Conservation (phyloP, 1,284 basidiomycete species). For the Moniliophthora roreri region DNA sequence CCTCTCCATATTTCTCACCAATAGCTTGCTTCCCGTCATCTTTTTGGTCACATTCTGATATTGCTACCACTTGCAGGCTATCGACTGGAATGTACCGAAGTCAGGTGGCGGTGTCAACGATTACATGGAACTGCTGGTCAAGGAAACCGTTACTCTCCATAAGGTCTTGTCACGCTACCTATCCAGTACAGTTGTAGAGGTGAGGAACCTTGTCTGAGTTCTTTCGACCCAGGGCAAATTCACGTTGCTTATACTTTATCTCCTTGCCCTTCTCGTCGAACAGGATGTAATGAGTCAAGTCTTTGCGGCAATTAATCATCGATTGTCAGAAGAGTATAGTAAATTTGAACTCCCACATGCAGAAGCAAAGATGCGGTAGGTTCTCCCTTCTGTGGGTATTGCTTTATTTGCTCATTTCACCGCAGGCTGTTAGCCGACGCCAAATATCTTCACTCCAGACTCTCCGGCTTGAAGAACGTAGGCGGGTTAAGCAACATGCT, state of each 20-base stretch:
- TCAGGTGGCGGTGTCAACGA: slow-evolving; percentile 62
- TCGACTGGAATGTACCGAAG: slow-evolving; percentile 74
- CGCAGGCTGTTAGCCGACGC: slow-evolving; percentile 76
- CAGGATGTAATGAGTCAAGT: slow-evolving; percentile 92
- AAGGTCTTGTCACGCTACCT: slow-evolving; percentile 95
- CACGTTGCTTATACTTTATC: slow-evolving; percentile 12
- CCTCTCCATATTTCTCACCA: neutral
- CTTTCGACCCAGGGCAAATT: neutral
- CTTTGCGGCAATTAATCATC: slow-evolving; percentile 87
- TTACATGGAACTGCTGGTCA: slow-evolving; percentile 91
- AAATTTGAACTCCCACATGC: slow-evolving; percentile 79
- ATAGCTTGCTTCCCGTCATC: neutral
- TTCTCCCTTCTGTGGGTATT: slow-evolving; percentile 16
- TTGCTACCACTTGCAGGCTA: slow-evolving; percentile 46
- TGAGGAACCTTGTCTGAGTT: slow-evolving; percentile 34
- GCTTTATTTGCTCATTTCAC: slow-evolving; percentile 5
- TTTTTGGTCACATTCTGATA: slow-evolving; percentile 7
- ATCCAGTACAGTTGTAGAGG: slow-evolving; percentile 75
- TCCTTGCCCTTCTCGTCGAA: slow-evolving; percentile 16
- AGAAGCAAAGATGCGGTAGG: slow-evolving; percentile 81
- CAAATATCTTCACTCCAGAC: slow-evolving; percentile 70
- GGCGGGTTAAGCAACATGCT: slow-evolving; percentile 72
- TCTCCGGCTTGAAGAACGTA: slow-evolving; percentile 70
- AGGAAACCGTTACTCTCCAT: slow-evolving; percentile 95
- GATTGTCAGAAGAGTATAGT: slow-evolving; percentile 81